These are phyloP conservation scores for Paragyromitra xinjiangensis DNA, from an alignment of 495 filamentous ascomycete species.

Conservation along the genomic window DNA sequence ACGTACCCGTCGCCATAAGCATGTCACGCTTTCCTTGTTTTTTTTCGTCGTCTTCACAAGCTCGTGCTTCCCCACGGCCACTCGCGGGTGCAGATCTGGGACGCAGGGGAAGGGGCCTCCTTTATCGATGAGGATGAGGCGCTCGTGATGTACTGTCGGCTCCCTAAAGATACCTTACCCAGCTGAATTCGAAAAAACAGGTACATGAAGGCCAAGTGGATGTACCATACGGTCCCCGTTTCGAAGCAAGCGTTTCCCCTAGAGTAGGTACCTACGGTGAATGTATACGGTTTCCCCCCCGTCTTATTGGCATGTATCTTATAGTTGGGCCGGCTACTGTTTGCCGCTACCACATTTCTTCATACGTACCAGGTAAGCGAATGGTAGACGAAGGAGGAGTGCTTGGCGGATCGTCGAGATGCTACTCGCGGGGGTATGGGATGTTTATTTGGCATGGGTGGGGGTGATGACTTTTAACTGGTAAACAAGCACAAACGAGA, in stretches of 20 bases:
- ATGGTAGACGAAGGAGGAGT: constrained; percentile 21
- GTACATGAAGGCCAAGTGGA: constrained; percentile 35
- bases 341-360: constrained; percentile 38
- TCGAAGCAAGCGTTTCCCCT: constrained; percentile 4
- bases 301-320: constrained; percentile 32
- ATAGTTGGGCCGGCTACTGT: constrained; percentile 32
- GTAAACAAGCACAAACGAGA: constrained; percentile 44
- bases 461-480: constrained; percentile 33
- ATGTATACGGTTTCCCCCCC: constrained; percentile 23
- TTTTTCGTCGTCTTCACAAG: constrained; percentile 24
- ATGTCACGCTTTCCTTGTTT: constrained; percentile 46
- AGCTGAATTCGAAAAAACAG: constrained; percentile 43
- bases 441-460: constrained; percentile 50
- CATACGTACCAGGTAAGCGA: constrained; percentile 40
- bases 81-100: constrained; percentile 35
- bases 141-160: constrained; percentile 39
- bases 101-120: constrained; percentile 34
- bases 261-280: constrained; percentile 36
- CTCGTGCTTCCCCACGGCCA: constrained; percentile 10
- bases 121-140: constrained; percentile 33
- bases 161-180: constrained; percentile 22
- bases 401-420: constrained; percentile 43
- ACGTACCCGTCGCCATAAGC: constrained; percentile 8
- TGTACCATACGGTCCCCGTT: constrained; percentile 6
- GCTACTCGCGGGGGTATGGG: constrained; percentile 44